Conservation (phyloP, 805 yeast genomes). For the Tetrapisispora arboricola region DNA sequence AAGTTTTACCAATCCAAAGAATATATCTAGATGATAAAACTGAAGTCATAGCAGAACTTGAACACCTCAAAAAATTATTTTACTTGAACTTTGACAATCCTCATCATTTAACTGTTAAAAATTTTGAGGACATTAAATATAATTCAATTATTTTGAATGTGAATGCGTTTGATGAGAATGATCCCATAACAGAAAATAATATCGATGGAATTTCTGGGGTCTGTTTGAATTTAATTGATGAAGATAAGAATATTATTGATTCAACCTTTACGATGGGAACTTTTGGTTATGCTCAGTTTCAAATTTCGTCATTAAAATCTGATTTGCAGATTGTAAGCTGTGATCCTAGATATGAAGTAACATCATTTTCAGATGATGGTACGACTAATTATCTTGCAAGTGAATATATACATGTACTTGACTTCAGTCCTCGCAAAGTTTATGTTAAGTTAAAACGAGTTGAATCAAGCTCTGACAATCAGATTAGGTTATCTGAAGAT, state of each 20-base stretch:
- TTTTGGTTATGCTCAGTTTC: slow-evolving; percentile 73
- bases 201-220: slow-evolving; percentile 35
- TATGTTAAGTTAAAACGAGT: slow-evolving; percentile 13
- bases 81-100: slow-evolving; percentile 19
- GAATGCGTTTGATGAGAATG: slow-evolving; percentile 39
- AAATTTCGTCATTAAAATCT: slow-evolving; percentile 5
- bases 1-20: slow-evolving; percentile 42
- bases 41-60: slow-evolving; percentile 28
- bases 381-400: slow-evolving; percentile 17
- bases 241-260: slow-evolving; percentile 17
- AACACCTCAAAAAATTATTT: slow-evolving; percentile 18
- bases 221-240: slow-evolving; percentile 38
- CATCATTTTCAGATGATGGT: slow-evolving; percentile 16
- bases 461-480: neutral
- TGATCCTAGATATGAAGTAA: slow-evolving; percentile 15
- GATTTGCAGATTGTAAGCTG: slow-evolving; percentile 13
- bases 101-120: slow-evolving; percentile 3
- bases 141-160: slow-evolving; percentile 60
- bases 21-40: slow-evolving; percentile 35
- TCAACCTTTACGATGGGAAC: slow-evolving; percentile 71
- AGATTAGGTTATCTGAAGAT: no score
- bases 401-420: slow-evolving; percentile 8
- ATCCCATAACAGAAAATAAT: slow-evolving; percentile 13
- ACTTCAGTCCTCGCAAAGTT: slow-evolving; percentile 13
- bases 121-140: slow-evolving; percentile 31